phyloP scores from a whole-genome alignment of 1,284 basidiomycete genomes.

The Mycena sp. region DNA sequence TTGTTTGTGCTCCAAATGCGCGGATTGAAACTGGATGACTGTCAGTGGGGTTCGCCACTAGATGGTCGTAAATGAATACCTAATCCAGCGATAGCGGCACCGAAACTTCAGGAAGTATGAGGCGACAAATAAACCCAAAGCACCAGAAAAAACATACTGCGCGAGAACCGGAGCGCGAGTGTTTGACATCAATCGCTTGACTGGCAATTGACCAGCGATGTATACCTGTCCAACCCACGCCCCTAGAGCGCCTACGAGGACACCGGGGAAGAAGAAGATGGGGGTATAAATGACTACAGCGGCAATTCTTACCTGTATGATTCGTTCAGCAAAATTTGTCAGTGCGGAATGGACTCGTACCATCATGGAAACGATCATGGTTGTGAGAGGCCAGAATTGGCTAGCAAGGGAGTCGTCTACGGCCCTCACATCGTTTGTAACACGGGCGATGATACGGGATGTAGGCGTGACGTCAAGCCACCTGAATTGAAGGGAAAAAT shows the following conservation, averaged over 20 bases:
- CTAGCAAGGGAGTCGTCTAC: constrained; percentile 56
- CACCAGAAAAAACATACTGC: constrained; percentile 50
- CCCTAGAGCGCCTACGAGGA: constrained; percentile 52
- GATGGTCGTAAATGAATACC: constrained; percentile 49
- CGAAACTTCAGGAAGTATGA: constrained; percentile 54
- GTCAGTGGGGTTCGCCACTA: constrained; percentile 13
- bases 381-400: constrained; percentile 35
- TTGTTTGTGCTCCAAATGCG: constrained; percentile 64
- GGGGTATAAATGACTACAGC: constrained; percentile 58
- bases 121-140: neutral
- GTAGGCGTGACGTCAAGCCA: constrained; percentile 65
- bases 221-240: constrained; percentile 55
- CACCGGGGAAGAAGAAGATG: constrained; percentile 47
- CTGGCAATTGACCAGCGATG: constrained; percentile 79
- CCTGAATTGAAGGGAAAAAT: constrained; percentile 35
- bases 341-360: constrained; percentile 14
- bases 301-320: constrained; percentile 46
- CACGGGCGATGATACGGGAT: constrained; percentile 60
- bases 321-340: neutral
- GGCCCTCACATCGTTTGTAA: constrained; percentile 44
- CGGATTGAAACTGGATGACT: constrained; percentile 64
- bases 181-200: constrained; percentile 83
- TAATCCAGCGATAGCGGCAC: constrained; percentile 74
- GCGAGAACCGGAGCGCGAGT: constrained; percentile 74
- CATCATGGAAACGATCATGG: constrained; percentile 47